phyloP scores from a whole-genome alignment of 2,329 filamentous ascomycete species.

The Phyllosticta paracitricarpa region DNA sequence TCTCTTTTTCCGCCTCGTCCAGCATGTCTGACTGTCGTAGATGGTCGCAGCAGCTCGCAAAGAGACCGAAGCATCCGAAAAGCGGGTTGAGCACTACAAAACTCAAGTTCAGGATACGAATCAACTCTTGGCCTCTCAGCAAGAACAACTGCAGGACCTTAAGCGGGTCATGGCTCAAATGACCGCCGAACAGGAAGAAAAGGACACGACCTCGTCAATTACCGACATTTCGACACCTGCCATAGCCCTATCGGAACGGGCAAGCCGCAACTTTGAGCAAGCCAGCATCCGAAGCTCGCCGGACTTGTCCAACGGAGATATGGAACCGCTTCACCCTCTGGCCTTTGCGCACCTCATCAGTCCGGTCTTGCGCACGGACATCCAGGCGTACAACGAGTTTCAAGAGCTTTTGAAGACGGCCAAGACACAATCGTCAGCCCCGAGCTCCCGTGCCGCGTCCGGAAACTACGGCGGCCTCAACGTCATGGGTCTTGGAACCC shows the following conservation, averaged over 20 bases:
- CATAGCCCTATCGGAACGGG: slow-evolving; percentile 46
- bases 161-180: slow-evolving; percentile 90
- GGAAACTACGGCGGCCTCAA: slow-evolving; percentile 58
- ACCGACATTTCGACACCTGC: slow-evolving; percentile 64
- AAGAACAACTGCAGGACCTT: slow-evolving; percentile 84
- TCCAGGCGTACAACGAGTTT: slow-evolving; percentile 78
- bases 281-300: slow-evolving; percentile 39
- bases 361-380: slow-evolving; percentile 72
- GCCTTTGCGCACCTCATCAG: slow-evolving; percentile 77
- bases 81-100: slow-evolving; percentile 79
- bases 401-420: slow-evolving; percentile 59
- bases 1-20: slow-evolving; percentile 2
- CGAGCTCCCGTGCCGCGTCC: slow-evolving; percentile 59
- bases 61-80: slow-evolving; percentile 70
- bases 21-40: slow-evolving; percentile 26
- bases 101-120: slow-evolving; percentile 82
- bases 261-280: slow-evolving; percentile 51
- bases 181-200: slow-evolving; percentile 62
- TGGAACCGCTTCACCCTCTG: slow-evolving; percentile 52
- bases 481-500: slow-evolving; percentile 45
- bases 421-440: slow-evolving; percentile 43
- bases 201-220: slow-evolving; percentile 41
- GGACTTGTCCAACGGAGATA: slow-evolving; percentile 40
- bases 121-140: slow-evolving; percentile 73
- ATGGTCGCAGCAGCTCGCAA: slow-evolving; percentile 89